Conservation (phyloP, 2,329 filamentous ascomycete species). For the Aspergillus quadrilineatus region DNA sequence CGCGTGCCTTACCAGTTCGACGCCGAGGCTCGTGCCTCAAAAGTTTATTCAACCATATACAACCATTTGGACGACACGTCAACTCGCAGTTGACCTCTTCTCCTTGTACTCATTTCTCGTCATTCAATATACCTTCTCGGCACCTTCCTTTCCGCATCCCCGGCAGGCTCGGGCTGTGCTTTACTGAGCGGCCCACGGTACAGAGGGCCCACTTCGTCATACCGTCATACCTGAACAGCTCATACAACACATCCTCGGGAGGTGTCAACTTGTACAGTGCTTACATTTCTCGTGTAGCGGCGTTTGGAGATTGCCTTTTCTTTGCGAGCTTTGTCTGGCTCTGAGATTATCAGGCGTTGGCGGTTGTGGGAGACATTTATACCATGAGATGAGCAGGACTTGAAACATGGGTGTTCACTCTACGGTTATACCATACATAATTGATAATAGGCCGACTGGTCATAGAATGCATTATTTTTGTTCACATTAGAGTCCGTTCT, state of each 20-base stretch:
- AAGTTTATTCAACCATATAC: neutral
- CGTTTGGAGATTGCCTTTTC: conserved; percentile 12
- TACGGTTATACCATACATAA: conserved; percentile 21
- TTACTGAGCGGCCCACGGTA: neutral
- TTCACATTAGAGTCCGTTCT: neutral
- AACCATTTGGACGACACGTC: conserved; percentile 4
- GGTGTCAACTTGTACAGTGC: conserved; percentile 1
- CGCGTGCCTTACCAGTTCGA: neutral
- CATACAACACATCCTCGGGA: neutral
- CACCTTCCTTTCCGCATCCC: neutral
- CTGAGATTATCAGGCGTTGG: conserved; percentile 10
- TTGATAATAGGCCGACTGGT: conserved; percentile 18
- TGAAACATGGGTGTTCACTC: conserved; percentile 20
- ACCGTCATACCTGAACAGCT: neutral
- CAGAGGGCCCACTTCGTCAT: neutral
- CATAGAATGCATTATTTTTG: conserved; percentile 15
- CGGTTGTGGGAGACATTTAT: conserved; percentile 14
- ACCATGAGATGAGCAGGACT: conserved; percentile 23
- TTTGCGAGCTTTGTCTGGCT: conserved; percentile 3
- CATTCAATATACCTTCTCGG: neutral
- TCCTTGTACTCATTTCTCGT: neutral
- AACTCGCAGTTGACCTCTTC: neutral
- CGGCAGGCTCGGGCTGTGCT: neutral
- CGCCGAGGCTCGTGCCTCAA: neutral
- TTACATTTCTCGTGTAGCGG: conserved; percentile 10